Evolutionary conservation across 2,329 filamentous ascomycete genomes (phyloP).

Genomic region (Alternaria sp.): DNA sequence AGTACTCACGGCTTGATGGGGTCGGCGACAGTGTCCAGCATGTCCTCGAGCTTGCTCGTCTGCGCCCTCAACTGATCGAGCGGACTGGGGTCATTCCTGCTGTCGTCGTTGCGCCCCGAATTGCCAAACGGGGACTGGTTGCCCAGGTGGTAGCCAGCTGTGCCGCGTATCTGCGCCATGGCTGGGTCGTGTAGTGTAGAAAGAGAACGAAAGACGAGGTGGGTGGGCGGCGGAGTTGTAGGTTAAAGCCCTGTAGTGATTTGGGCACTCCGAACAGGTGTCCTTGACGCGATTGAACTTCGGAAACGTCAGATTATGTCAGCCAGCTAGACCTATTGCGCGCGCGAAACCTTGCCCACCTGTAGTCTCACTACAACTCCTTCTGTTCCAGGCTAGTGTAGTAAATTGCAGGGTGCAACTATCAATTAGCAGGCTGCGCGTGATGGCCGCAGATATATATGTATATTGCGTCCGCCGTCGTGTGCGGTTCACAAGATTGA

Average conservation of each 20-base stretch:
- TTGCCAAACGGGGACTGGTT: slow-evolving; percentile 76
- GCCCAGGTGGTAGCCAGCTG: slow-evolving; percentile 83
- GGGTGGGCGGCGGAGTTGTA: slow-evolving; percentile 34
- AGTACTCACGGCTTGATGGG: slow-evolving; percentile 89
- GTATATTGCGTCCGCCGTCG: not conserved
- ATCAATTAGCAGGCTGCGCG: slow-evolving; percentile 1
- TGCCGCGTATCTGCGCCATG: slow-evolving; percentile 69
- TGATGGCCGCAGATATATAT: not conserved
- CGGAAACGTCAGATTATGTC: slow-evolving; percentile 27
- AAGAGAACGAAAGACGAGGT: slow-evolving; percentile 21
- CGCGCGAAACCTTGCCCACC: slow-evolving; percentile 5
- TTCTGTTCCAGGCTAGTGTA: slow-evolving; percentile 14
- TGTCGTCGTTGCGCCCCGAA: slow-evolving; percentile 63
- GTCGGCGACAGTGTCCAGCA: slow-evolving; percentile 85
- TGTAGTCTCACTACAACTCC: slow-evolving; percentile 12
- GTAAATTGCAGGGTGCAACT: slow-evolving; percentile 15
- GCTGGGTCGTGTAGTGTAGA: slow-evolving; percentile 27
- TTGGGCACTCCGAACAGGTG: slow-evolving; percentile 37
- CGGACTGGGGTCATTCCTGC: slow-evolving; percentile 74
- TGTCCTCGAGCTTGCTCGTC: slow-evolving; percentile 98
- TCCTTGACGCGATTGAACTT: slow-evolving; percentile 21
- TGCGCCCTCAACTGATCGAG: slow-evolving; percentile 91
- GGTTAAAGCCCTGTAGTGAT: slow-evolving; percentile 11
- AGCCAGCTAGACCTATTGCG: slow-evolving; percentile 23
- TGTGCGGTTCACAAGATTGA: not conserved